phyloP scores from a whole-genome alignment of 371 early-diverging fungal species.

The Haplosporangium sp. region DNA sequence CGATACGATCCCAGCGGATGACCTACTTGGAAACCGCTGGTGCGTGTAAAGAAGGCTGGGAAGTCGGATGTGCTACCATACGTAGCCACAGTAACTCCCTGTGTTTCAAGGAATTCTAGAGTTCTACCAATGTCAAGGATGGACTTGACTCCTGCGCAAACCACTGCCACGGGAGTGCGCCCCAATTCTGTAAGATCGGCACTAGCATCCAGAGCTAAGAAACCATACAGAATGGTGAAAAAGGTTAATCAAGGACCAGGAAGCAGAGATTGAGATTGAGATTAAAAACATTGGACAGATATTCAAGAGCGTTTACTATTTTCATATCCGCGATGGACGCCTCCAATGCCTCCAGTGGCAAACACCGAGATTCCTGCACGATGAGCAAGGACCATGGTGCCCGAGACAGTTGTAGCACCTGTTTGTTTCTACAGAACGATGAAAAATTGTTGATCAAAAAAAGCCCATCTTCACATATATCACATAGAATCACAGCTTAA shows the following conservation, averaged over 20 bases:
- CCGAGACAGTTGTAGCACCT: slow-evolving; percentile 93
- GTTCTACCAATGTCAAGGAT: slow-evolving; percentile 93
- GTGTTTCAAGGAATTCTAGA: slow-evolving; percentile 92
- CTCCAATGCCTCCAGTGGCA: slow-evolving; percentile 97
- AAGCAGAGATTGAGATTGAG: background rate
- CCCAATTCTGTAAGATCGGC: slow-evolving; percentile 96
- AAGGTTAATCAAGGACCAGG: background rate
- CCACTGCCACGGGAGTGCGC: slow-evolving; percentile 89
- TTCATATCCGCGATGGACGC: slow-evolving; percentile 92
- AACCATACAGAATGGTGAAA: background rate
- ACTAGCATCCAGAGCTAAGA: slow-evolving; percentile 82
- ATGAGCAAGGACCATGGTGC: slow-evolving; percentile 89
- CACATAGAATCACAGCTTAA: no score
- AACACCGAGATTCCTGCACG: slow-evolving; percentile 88
- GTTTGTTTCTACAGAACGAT: slow-evolving; percentile 57
- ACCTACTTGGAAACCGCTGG: slow-evolving; percentile 73
- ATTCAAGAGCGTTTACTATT: slow-evolving; percentile 58
- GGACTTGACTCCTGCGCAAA: slow-evolving; percentile 94
- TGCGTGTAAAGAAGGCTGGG: slow-evolving; percentile 91
- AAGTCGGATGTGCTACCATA: slow-evolving; percentile 73
- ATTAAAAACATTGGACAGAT: slow-evolving; percentile 4
- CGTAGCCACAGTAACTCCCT: slow-evolving; percentile 92
- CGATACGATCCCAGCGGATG: background rate
- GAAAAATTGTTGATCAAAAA: no score
- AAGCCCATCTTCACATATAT: no score